Conservation (phyloP, 495 filamentous ascomycete species). For the Pyronema omphalodes region DNA sequence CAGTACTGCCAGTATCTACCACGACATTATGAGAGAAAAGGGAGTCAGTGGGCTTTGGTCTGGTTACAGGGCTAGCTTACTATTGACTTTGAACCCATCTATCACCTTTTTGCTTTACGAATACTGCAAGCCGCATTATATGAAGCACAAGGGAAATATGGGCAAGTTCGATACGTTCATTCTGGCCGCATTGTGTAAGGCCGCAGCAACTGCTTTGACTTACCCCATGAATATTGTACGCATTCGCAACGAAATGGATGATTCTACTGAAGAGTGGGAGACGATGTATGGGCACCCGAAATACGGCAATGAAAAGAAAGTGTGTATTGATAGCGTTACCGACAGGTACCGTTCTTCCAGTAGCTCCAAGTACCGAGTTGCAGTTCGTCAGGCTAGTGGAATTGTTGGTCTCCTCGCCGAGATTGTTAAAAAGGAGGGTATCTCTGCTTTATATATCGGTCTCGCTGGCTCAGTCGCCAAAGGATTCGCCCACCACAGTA, state of each 20-base stretch:
- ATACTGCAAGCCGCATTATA: constrained; percentile 39
- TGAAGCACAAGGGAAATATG: constrained; percentile 35
- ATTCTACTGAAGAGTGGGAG: constrained; percentile 4
- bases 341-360: not conserved
- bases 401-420: constrained; percentile 9
- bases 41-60: constrained; percentile 73
- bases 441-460: constrained; percentile 57
- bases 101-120: constrained; percentile 75
- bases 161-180: constrained; percentile 39
- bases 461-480: constrained; percentile 59
- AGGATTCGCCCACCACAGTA: constrained; percentile 64
- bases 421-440: constrained; percentile 35
- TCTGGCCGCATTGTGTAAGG: constrained; percentile 66
- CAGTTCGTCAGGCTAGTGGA: not conserved
- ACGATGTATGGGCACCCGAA: not conserved
- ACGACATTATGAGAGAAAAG: constrained; percentile 47
- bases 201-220: constrained; percentile 56
- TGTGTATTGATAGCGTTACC: not conserved
- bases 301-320: not conserved
- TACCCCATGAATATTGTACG: constrained; percentile 79
- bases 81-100: constrained; percentile 72
- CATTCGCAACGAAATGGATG: constrained; percentile 35
- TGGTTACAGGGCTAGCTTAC: constrained; percentile 63
- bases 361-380: not conserved
- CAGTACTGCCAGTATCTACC: constrained; percentile 40